These are phyloP conservation scores for Geranomyces variabilis DNA, from an alignment of 192 early-diverging fungal species.

Conservation along the genomic window DNA sequence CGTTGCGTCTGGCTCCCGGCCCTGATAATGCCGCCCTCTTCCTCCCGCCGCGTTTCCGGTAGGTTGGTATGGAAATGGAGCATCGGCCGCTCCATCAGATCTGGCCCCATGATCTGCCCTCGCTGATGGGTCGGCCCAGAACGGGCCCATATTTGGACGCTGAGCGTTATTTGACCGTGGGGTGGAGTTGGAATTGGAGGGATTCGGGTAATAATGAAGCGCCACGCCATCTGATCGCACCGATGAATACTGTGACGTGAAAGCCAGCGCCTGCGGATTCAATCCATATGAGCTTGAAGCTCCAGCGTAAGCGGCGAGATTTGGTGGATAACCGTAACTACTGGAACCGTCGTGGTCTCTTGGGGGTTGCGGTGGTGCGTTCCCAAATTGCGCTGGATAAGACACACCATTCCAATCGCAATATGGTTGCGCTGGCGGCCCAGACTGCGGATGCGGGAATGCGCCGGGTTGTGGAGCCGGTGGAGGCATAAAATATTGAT, in stretches of 20 bases:
- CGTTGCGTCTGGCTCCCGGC: no score
- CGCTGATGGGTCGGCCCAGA: neutral
- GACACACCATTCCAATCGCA: conserved; percentile 1
- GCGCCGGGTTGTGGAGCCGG: neutral
- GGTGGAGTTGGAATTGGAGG: neutral
- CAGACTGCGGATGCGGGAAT: neutral
- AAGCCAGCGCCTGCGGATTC: conserved; percentile 16
- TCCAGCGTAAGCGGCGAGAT: no score
- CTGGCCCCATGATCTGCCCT: neutral
- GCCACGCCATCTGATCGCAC: conserved; percentile 14
- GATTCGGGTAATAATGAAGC: conserved; percentile 15
- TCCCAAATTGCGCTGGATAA: conserved; percentile 1
- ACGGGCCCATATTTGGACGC: neutral
- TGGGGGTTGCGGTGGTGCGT: neutral
- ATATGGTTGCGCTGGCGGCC: neutral
- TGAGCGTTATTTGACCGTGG: neutral
- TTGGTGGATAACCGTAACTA: neutral
- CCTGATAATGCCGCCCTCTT: no score
- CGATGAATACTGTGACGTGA: conserved; percentile 15
- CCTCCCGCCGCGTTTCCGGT: no score
- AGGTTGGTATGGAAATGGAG: no score
- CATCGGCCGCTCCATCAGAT: no score
- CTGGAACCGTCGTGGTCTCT: neutral
- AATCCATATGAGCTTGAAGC: neutral
- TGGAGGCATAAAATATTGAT: neutral